Conservation (phyloP, 805 yeast species). For the Candida dendrica region DNA sequence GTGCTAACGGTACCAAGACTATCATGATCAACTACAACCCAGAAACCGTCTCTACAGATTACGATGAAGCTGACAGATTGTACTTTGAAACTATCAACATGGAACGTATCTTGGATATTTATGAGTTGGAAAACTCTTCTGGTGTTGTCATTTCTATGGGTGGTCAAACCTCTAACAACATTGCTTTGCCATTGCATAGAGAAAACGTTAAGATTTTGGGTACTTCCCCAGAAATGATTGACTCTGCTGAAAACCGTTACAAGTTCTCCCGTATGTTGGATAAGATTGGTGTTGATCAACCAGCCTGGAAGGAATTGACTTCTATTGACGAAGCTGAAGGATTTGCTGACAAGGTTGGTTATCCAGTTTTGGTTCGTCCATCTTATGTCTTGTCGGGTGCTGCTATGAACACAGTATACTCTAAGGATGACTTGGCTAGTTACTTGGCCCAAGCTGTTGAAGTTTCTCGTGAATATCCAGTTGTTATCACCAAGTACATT, state of each 20-base stretch:
- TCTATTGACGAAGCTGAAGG: slow-evolving; percentile 87
- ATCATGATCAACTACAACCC: slow-evolving; percentile 98
- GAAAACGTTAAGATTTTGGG: slow-evolving; percentile 94
- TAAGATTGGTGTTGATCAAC: slow-evolving; percentile 94
- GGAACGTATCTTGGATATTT: slow-evolving; percentile 91
- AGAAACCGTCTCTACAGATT: slow-evolving; percentile 97
- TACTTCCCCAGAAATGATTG: slow-evolving; percentile 97
- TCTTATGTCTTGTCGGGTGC: slow-evolving; percentile 97
- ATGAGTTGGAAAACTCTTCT: slow-evolving; percentile 79
- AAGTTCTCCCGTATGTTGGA: slow-evolving; percentile 97
- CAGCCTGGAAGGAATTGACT: slow-evolving; percentile 97
- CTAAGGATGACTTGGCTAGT: slow-evolving; percentile 78
- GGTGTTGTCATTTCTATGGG: slow-evolving; percentile 98
- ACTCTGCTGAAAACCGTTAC: slow-evolving; percentile 95
- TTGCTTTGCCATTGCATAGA: slow-evolving; percentile 87
- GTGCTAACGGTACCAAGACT: slow-evolving; percentile 81
- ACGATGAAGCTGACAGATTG: slow-evolving; percentile 94
- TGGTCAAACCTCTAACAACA: slow-evolving; percentile 97
- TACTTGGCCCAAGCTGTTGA: slow-evolving; percentile 92
- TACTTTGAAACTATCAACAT: slow-evolving; percentile 93
- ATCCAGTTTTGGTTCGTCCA: slow-evolving; percentile 96
- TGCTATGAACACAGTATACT: slow-evolving; percentile 96
- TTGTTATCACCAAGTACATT: slow-evolving; percentile 92
- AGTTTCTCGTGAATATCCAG: slow-evolving; percentile 97
- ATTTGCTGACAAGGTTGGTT: slow-evolving; percentile 84